Percentiles rank a stretch among this genome's conserved stretches.
Evolutionary conservation across 352 stramenopile genomes (phyloP).

Genomic region (Pseudoperonospora humuli): DNA sequence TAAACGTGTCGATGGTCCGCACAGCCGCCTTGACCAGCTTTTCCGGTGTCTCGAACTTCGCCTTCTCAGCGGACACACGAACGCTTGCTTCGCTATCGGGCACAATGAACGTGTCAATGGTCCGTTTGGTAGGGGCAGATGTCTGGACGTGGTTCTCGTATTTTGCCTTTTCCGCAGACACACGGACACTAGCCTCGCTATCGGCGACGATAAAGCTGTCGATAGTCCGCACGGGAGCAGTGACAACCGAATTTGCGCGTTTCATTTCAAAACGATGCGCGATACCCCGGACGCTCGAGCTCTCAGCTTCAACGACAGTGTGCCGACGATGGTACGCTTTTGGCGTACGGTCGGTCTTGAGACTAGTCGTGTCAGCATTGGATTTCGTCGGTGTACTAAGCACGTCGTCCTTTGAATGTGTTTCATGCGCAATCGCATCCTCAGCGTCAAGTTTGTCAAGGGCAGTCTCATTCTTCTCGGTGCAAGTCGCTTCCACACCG

Average conservation of each 20-base stretch:
- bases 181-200: conserved; percentile 10
- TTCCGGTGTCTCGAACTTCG: conserved; percentile 8
- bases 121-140: neutral
- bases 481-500: neutral
- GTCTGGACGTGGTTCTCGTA: conserved; percentile 22
- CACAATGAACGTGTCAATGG: conserved; percentile 20
- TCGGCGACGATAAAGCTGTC: conserved; percentile 14
- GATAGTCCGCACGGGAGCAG: conserved; percentile 6
- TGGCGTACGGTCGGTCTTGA: neutral
- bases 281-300: conserved; percentile 34
- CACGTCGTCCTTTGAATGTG: neutral
- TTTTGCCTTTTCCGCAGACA: conserved; percentile 14
- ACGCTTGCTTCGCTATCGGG: conserved; percentile 12
- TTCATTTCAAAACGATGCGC: conserved; percentile 59
- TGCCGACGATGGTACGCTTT: conserved; percentile 11
- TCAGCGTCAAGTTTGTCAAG: neutral
- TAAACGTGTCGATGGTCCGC: conserved; percentile 32
- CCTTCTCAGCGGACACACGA: conserved; percentile 21
- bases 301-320: conserved; percentile 10
- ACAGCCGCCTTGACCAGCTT: conserved; percentile 2
- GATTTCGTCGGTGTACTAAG: conserved; percentile 9
- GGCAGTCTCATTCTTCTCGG: neutral
- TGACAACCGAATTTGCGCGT: conserved; percentile 34
- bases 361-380: neutral
- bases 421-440: conserved; percentile 1